Conservation (phyloP, 192 early-diverging fungal genomes). For the Oehlia diaphana region DNA sequence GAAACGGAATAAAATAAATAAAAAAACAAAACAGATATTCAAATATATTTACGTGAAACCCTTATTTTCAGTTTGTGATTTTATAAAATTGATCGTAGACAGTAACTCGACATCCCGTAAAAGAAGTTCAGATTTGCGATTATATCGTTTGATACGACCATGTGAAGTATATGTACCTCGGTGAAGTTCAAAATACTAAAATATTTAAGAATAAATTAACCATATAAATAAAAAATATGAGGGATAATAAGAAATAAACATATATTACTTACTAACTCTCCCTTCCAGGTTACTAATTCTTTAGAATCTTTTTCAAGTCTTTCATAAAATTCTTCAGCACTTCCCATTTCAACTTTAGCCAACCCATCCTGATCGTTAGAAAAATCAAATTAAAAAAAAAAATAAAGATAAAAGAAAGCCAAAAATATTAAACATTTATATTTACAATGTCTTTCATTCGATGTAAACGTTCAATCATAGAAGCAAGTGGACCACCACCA, state of each 20-base stretch:
- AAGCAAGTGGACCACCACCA: conserved; percentile 82
- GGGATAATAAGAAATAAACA: neutral
- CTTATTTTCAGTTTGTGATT: conserved; percentile 13
- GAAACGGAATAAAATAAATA: neutral
- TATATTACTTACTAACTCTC: conserved; percentile 70
- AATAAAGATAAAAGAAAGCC: neutral
- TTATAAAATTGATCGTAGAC: conserved; percentile 49
- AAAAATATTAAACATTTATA: neutral
- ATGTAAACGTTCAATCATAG: conserved; percentile 83
- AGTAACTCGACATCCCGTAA: conserved; percentile 84
- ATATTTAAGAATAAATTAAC: conserved; percentile 17
- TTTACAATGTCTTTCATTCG: conserved; percentile 70
- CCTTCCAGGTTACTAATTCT: conserved; percentile 85
- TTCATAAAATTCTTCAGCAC: conserved; percentile 86
- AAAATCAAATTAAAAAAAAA: neutral
- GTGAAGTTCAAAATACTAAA: conserved; percentile 94
- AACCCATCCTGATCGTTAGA: conserved; percentile 53
- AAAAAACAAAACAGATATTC: neutral
- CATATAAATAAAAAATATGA: neutral
- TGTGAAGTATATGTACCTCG: conserved; percentile 98
- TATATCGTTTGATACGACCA: conserved; percentile 79
- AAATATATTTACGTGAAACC: conserved; percentile 23
- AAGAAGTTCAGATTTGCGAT: conserved; percentile 82
- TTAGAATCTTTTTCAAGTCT: conserved; percentile 66
- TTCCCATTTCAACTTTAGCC: conserved; percentile 69